Base-by-base conservation (phyloP, 2,329 filamentous ascomycete genomes). In the Periconia sp. region DNA sequence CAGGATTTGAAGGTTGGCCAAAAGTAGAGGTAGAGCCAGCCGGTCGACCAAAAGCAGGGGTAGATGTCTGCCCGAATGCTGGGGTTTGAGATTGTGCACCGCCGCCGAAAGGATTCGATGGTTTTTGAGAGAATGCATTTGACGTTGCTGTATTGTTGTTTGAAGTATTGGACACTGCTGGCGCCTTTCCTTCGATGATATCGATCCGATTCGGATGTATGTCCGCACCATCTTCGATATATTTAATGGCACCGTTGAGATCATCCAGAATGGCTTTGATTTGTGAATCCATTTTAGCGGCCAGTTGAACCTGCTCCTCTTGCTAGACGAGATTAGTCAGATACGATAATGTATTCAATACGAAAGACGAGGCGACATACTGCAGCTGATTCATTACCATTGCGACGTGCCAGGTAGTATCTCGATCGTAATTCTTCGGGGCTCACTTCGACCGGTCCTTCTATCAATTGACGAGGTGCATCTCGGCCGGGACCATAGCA, bases 371-470 rank as follows among this genome's bases (percentile, higher is more conserved):
- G 14, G 15, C 41, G 23, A 65, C 68, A 76, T 79, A 85, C 76
- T 27, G 81, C 82, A 58, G 76, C 73, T 51, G 81, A 72, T 47
- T 79, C 74, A 52, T 86, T 89, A 1, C 89, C 89, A 8, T 81
- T 68, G 9, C 84, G 81, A 41, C 80, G 77, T 1, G 84, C 84
- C 49, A 86, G 78, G 66, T 93, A 92, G 68, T 91, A 87, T 19
- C 79, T 76, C 27, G 92, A 70, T 47, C 92, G 84, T 70, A 96
- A 83, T 74, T 97, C 93, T 72, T 97, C 93, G 41, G 89, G 88
- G 66, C 91, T 96, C 71, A 92, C 88, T 72, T 97, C 93, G 17
- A 92, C 83, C 6, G 84, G 80, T 1, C 91, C 92, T 49, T 91
- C 91, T 65, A 96, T 92, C 1, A 97, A 81, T 73, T 96, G 91